A percentile compares a stretch with the other conserved stretches of the same genome.
Evolutionary conservation across 768 basidiomycete genomes (phyloP).

Genomic region (Artomyces pyxidatus): DNA sequence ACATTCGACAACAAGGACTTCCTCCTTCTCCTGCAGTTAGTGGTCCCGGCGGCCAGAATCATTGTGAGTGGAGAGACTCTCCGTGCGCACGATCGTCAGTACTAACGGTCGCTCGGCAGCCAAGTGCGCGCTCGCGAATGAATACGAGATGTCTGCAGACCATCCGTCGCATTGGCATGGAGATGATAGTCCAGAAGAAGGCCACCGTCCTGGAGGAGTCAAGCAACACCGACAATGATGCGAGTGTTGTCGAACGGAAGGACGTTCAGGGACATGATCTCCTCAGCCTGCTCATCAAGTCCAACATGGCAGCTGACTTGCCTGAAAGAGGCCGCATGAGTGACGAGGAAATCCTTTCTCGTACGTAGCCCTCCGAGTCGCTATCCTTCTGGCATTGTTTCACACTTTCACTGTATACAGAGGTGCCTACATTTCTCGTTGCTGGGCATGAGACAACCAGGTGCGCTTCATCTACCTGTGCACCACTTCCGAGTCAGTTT

Average conservation of each 20-base stretch:
- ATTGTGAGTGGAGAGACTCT: constrained; percentile 2
- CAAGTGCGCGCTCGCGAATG: not conserved
- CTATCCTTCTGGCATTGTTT: not conserved
- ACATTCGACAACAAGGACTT: not conserved
- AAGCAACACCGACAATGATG: constrained; percentile 15
- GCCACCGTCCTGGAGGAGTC: constrained; percentile 20
- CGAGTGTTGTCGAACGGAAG: constrained; percentile 24
- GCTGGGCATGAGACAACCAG: constrained; percentile 56
- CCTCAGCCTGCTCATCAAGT: constrained; percentile 49
- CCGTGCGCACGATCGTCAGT: too few species aligned
- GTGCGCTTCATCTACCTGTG: constrained; percentile 17
- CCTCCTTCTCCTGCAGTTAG: not conserved
- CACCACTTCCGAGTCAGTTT: not conserved
- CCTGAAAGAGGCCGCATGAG: constrained; percentile 45
- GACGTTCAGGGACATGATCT: constrained; percentile 39
- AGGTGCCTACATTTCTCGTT: constrained; percentile 53
- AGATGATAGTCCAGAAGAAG: constrained; percentile 20
- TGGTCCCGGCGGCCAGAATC: not conserved
- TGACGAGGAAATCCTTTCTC: constrained; percentile 54
- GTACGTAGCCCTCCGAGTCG: constrained; percentile 33
- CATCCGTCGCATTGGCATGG: not conserved
- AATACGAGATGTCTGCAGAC: not conserved
- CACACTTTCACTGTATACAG: constrained; percentile 21
- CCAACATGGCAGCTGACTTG: constrained; percentile 56
- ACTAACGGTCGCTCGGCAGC: not conserved